Conservation (phyloP, 2,329 filamentous ascomycete species). For the Dothidotthia symphoricarpi region DNA sequence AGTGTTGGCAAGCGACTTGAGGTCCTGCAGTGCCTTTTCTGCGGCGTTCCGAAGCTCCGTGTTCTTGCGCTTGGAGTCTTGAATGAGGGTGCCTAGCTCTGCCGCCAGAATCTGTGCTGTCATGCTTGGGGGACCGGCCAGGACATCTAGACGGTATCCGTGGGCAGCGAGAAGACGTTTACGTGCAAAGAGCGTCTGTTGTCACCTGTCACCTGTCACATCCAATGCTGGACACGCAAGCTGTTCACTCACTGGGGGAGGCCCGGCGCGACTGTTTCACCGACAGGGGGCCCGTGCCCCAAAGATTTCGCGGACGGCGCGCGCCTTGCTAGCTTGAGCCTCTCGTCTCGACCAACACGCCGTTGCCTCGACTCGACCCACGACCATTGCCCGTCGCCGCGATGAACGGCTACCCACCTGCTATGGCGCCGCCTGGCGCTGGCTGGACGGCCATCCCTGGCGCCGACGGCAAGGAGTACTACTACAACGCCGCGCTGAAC, state of each 20-base stretch:
- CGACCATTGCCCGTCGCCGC: conserved; percentile 11
- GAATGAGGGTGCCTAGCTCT: conserved; percentile 85
- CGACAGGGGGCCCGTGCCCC: conserved; percentile 4
- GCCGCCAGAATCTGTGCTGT: conserved; percentile 85
- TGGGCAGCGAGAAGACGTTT: conserved; percentile 7
- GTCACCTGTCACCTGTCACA: too few relatives aligned
- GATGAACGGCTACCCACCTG: conserved; percentile 61
- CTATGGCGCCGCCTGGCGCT: conserved; percentile 42
- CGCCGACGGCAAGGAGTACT: conserved; percentile 81
- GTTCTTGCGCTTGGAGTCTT: conserved; percentile 95
- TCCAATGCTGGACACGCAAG: conserved; percentile 12
- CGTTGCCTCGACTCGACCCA: background rate
- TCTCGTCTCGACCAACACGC: too few relatives aligned
- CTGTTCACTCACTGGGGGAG: too few relatives aligned
- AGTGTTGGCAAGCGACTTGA: conserved; percentile 71
- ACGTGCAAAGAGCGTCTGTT: conserved; percentile 1
- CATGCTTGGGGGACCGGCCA: conserved; percentile 57
- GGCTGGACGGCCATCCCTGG: conserved; percentile 81
- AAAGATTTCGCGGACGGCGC: conserved; percentile 3
- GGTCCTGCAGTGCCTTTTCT: conserved; percentile 87
- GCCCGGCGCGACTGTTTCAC: conserved; percentile 2
- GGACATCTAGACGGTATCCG: conserved; percentile 22
- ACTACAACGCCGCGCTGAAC: conserved; percentile 84
- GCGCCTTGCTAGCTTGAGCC: conserved; percentile 2
- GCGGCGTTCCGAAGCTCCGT: conserved; percentile 86